Evolutionary conservation across 108 stramenopile species (phyloP), one percentile per base, ranked within the genome.

Genomic region (Bacterosira constricta): DNA sequence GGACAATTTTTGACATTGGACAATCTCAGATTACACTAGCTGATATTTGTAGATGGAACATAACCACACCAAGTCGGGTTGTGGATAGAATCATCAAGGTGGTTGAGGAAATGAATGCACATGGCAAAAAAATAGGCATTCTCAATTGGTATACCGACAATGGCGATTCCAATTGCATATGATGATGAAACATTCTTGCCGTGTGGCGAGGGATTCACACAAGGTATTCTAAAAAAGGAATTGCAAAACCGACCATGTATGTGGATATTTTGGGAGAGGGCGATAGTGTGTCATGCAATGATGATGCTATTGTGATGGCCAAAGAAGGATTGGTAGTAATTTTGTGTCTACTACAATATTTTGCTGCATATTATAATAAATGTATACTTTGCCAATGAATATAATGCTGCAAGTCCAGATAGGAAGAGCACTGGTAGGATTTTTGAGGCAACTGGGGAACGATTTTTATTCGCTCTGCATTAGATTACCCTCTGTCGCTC

Each of bases 1-100:
- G 26, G 68, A 12, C n/a, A 18, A 59, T 18, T 61, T 63, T 31
- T 12, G 77, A 77, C 46, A 63, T 68, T 53, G 47, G 70, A 71
- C 70, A 4, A 71, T 71, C 32, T 41, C 41, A 54, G 80, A 46
- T 67, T 82, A 73, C 39, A 56, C 55, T 11, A 66, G 12, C 45
- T 66, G 56, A 8, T 86, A 79, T 44, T 11, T n/a, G n/a, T 27
- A 12, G 29, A 39, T 37, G 66, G 60, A 12, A 29, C 32, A n/a
- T n/a, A 0, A 42, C 30, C 7, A 71, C 69, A 6, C 85, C 85
- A 27, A 31, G 53, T 4, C 46, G 46, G n/a, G 82, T 67, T 12
- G 47, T 64, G 13, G 60, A 70, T 30, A 69, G 30, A 18, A 59
- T 80, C 9, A 66, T 86, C 23, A 46, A 39, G 0, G 29, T 50